Conservation (phyloP, 192 early-diverging fungal genomes). For the Gonapodya sp. region DNA sequence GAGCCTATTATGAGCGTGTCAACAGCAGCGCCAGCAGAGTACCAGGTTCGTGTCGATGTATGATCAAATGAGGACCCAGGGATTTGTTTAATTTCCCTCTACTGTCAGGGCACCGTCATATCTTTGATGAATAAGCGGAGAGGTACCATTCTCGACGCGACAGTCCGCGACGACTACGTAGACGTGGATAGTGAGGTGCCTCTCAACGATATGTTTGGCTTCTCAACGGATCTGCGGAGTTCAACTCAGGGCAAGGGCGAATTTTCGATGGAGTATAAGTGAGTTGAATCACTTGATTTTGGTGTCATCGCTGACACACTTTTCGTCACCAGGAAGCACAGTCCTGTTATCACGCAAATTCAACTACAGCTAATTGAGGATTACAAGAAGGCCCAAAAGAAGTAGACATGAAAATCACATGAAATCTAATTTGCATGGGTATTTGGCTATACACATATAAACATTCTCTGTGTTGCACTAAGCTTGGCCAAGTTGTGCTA, state of each 20-base stretch:
- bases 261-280: constrained; percentile 95
- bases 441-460: neutral
- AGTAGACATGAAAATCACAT: neutral
- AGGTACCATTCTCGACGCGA: constrained; percentile 87
- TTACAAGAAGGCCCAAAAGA: constrained; percentile 52
- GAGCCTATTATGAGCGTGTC: constrained; percentile 96
- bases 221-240: constrained; percentile 88
- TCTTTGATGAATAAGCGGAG: constrained; percentile 94
- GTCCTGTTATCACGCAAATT: constrained; percentile 37
- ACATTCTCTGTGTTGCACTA: neutral
- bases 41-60: constrained; percentile 39
- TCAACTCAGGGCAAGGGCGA: constrained; percentile 95
- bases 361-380: constrained; percentile 83
- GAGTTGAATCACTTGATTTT: constrained; percentile 58
- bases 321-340: neutral
- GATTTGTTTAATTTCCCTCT: neutral
- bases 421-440: no score
- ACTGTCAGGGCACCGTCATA: constrained; percentile 64
- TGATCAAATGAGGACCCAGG: neutral
- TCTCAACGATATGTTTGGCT: constrained; percentile 98
- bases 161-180: constrained; percentile 87
- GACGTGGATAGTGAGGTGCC: constrained; percentile 78
- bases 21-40: constrained; percentile 81
- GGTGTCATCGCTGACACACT: neutral
- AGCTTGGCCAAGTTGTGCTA: constrained; percentile 50